Evolutionary conservation across 1,284 basidiomycete genomes (phyloP), one percentile per base, ranked within the genome.

Genomic region (Fomitopsis pinicola): DNA sequence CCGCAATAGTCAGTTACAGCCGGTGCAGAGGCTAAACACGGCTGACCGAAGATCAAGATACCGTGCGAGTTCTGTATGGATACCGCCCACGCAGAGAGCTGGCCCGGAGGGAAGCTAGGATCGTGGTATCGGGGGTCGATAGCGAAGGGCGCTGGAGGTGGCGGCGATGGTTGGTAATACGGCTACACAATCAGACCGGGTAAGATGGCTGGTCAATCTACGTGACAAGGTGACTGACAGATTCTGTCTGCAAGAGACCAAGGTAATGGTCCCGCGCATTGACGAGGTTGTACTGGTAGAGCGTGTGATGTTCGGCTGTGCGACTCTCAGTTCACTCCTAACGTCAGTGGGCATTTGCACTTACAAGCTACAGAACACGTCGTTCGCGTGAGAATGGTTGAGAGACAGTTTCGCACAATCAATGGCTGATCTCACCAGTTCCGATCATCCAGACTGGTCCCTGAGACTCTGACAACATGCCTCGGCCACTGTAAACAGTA

Each of bases 371-470:
- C 26, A 3, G 7, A 7, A 33, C 3, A 33, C 7, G 30, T 33
- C 30, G 30, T 33, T 33, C 30, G 30, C 30, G 30, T 33, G 30
- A 33, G 30, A 33, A 33, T 3, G 7, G 4, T 33, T 30, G 22
- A 30, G 19, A 22, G 4, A 28, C 38, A 3, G 19, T 14, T 40
- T 9, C 22, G 8, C 8, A 53, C 15, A 38, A n/a, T 26, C 1
- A 22, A 44, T 15, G 42, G 17, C n/a, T 50, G 58, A 48, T 65
- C 82, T 66, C 65, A 80, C 84, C 83, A 45, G 88, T 89, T 44
- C 89, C 89, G 63, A 90, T 82, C 77, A 91, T 69, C 89, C 89
- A 91, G 0, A 89, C 87, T 2, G 89, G 89, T 0, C 89, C 89
- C 38, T 75, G 75, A 1, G 87, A 89, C 71, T 94, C 86, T 12